Base-by-base conservation (phyloP, 805 yeast genomes). In the Jamesozyma jinghongensis region DNA sequence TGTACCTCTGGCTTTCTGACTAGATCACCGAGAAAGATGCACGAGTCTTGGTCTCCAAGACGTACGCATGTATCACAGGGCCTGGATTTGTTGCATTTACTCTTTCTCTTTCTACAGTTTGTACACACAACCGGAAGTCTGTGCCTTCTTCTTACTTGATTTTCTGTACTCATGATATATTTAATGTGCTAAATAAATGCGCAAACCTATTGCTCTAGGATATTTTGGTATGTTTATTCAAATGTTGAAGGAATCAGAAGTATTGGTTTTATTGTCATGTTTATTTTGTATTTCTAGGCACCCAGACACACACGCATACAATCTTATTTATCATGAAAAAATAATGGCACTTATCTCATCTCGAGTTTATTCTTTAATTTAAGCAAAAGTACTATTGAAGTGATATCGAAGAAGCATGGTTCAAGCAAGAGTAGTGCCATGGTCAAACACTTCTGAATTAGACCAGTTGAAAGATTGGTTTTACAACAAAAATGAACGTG, bases 401-500 rank as follows among this genome's bases (percentile, higher is more conserved):
- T 4, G 12, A 4, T n/a, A 27, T 13, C 2, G 4, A 34, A 17
- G 30, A 3, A 32, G 3, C n/a, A 54, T 53, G 57, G 48, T 43
- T 11, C 57, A 50, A 16, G 56, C 62, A 3, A 52, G 63, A 28
- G 52, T 66, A 6, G 69, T 63, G 1, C 66, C 68, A 3, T 68
- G 72, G 72, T 46, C 54, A 18, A 37, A 50, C 11, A 43, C 49
- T 2, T 56, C 61, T 1, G 86, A 81, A 29, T 49, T 81, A 14
- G 50, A 56, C 5, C 51, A 49, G 30, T 60, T 81, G 32, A 69
- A 69, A 43, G 62, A 61, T 14, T 69, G 79, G 76, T 77, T 81
- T 51, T 80, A 69, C 50, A 62, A 67, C 34, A 40, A 47, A 3
- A 52, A 46, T 32, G 30, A 38, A 25, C 57, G 77, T 36, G 11